Evolutionary conservation across 306 rosid species (phyloP), one percentile per base, ranked within the genome.

Genomic region (Datisca glomerata): DNA sequence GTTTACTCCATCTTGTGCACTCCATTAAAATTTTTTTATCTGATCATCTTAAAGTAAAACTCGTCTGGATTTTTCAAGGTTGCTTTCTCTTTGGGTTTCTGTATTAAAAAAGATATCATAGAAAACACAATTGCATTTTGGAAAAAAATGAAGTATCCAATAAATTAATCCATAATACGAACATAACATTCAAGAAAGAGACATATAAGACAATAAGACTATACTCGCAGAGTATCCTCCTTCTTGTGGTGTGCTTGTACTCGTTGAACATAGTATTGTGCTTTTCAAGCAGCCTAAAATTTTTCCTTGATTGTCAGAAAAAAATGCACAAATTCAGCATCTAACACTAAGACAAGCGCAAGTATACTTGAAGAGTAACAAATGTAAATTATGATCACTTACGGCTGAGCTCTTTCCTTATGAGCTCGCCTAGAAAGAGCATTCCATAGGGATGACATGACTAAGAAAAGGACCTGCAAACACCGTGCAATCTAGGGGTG

Each of bases 391-490:
- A 12, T 0, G 23, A 21, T 23, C 53, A 71, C 75, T 73, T 45
- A 81, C 92, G 92, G 94, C 52, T 79, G 96, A 49, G 78, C 41
- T 38, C 93, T 79, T 50, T 82, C 94, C 60, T 76, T 87, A 65
- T 82, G 92, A 59, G 87, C 86, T 17, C 76, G 73, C 41, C 82
- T 59, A 48, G 68, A 71, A 18, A 86, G 6, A 31, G 93, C 78
- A 53, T 86, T 82, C 58, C 64, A 63, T 12, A 86, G 61, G n/a
- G 96, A 86, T 2, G 93, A 81, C 93, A 86, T 78, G 41, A 36
- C 47, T 21, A 17, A 24, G 4, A 2, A 7, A 18, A 27, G 18
- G 22, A n/a, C n/a, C n/a, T n/a, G n/a, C n/a, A n/a, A n/a, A n/a
- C n/a, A n/a, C n/a, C n/a, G n/a, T n/a, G n/a, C n/a, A n/a, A n/a